Evolutionary conservation across 208 protist species (phyloP), one percentile per base, ranked within the genome.

Genomic region (Zelonia costaricensis): DNA sequence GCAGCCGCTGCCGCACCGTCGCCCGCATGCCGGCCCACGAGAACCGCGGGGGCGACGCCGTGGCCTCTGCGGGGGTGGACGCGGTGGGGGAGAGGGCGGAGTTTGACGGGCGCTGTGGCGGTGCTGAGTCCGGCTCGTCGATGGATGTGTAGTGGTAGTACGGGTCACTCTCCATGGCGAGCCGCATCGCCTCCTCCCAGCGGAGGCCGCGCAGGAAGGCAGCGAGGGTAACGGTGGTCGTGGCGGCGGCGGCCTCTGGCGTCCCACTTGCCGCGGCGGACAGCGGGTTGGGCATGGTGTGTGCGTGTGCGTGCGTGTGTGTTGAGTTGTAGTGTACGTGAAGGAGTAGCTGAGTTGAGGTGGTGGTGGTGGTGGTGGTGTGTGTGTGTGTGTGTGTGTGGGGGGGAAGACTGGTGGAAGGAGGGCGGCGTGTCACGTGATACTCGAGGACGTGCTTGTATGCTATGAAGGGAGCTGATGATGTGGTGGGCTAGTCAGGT

Each of bases 101-200:
- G n/a, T n/a, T n/a, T n/a, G n/a, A n/a, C n/a, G n/a, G n/a, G n/a
- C n/a, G n/a, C n/a, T n/a, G n/a, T n/a, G n/a, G n/a, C n/a, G n/a
- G n/a, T n/a, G n/a, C n/a, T n/a, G n/a, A n/a, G n/a, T n/a, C n/a
- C n/a, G n/a, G n/a, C n/a, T n/a, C n/a, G n/a, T n/a, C n/a, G n/a
- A n/a, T n/a, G n/a, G n/a, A n/a, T n/a, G n/a, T n/a, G 53, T 63
- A 44, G 61, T 65, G 25, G 57, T 74, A 70, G 53, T 79, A 70
- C 4, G 48, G 45, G 57, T 79, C 65, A 23, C 49, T 74, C 6
- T 63, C 53, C 30, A 74, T 30, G 36, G 53, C 44, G 4, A 74
- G 31, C 0, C 38, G 42, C 7, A 79, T 27, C 16, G 23, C 62
- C 2, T 46, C 33, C n/a, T 74, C 55, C 62, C 73, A 79, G 23